Conservation (phyloP, 2,329 filamentous ascomycete genomes). For the Claviceps sp. region DNA sequence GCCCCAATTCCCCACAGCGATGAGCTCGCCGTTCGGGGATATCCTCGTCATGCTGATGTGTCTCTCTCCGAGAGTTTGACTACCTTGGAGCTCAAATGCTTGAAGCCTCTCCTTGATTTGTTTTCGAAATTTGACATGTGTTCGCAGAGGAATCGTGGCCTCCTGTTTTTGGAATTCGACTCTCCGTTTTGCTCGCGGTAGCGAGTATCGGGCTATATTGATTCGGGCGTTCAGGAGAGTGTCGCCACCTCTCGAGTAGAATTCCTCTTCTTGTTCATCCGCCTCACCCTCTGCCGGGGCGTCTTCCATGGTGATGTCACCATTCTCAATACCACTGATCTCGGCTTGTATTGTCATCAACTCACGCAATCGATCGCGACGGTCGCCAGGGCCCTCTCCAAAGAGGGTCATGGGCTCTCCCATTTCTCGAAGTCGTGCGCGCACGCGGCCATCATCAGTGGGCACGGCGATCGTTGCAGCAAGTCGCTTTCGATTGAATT, state of each 20-base stretch:
- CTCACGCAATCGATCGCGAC: constrained; percentile 75
- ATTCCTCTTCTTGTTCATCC: constrained; percentile 77
- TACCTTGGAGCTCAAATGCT: constrained; percentile 82
- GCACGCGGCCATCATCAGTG: constrained; percentile 82
- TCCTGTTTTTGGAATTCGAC: constrained; percentile 68
- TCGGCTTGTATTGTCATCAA: constrained; percentile 64
- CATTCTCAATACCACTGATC: constrained; percentile 39
- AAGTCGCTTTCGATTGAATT: constrained; percentile 83
- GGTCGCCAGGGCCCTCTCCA: constrained; percentile 74
- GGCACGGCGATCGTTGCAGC: constrained; percentile 84
- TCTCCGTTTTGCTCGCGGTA: constrained; percentile 68
- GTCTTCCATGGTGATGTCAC: constrained; percentile 50
- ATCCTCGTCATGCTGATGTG: constrained; percentile 88
- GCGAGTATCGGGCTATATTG: constrained; percentile 68
- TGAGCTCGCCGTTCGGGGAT: constrained; percentile 66
- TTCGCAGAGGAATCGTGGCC: constrained; percentile 69
- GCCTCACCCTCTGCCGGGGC: constrained; percentile 45
- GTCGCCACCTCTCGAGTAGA: constrained; percentile 74
- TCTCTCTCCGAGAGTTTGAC: constrained; percentile 81
- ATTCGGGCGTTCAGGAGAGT: constrained; percentile 64
- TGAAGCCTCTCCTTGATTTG: constrained; percentile 70
- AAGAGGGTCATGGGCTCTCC: constrained; percentile 94
- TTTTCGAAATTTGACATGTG: constrained; percentile 87
- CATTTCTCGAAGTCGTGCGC: constrained; percentile 65
- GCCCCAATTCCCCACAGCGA: constrained; percentile 88